phyloP scores from a whole-genome alignment of 1,139 yeast genomes.

The Pichia sp. region DNA sequence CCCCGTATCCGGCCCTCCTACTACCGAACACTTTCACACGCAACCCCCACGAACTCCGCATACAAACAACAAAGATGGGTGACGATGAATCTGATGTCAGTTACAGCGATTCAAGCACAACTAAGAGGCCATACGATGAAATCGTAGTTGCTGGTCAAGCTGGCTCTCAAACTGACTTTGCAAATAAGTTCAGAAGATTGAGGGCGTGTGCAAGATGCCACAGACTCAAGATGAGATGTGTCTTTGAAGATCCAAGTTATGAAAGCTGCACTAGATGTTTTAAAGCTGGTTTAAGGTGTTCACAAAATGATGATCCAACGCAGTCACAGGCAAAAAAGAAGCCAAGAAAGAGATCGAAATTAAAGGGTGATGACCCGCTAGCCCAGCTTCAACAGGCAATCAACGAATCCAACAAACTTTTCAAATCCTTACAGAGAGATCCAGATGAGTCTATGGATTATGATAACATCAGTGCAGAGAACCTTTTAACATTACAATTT shows the following conservation, averaged over 20 bases:
- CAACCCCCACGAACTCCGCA: too few species aligned
- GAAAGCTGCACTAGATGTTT: conserved; percentile 48
- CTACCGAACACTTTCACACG: too few species aligned
- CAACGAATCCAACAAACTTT: conserved; percentile 23
- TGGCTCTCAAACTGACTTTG: conserved; percentile 25
- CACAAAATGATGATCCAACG: conserved; percentile 49
- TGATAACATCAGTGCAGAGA: conserved; percentile 21
- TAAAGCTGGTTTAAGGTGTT: conserved; percentile 44
- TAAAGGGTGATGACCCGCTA: conserved; percentile 29
- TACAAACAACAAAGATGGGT: neutral
- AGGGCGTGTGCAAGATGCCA: conserved; percentile 61
- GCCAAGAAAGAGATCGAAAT: conserved; percentile 31
- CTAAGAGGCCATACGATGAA: conserved; percentile 3
- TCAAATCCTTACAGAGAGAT: conserved; percentile 22
- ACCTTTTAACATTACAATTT: conserved; percentile 26
- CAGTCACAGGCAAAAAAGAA: conserved; percentile 29
- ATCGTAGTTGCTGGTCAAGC: neutral
- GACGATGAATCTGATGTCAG: neutral
- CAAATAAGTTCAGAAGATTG: conserved; percentile 32
- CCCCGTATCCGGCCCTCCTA: too few species aligned
- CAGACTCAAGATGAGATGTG: conserved; percentile 53
- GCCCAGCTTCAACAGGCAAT: conserved; percentile 28
- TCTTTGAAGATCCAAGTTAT: conserved; percentile 46
- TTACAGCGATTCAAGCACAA: neutral
- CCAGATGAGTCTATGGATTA: conserved; percentile 14